A percentile compares a stretch with the other conserved stretches of the same genome.
Conservation (phyloP, 768 basidiomycete genomes). For the Lactarius sanguifluus region DNA sequence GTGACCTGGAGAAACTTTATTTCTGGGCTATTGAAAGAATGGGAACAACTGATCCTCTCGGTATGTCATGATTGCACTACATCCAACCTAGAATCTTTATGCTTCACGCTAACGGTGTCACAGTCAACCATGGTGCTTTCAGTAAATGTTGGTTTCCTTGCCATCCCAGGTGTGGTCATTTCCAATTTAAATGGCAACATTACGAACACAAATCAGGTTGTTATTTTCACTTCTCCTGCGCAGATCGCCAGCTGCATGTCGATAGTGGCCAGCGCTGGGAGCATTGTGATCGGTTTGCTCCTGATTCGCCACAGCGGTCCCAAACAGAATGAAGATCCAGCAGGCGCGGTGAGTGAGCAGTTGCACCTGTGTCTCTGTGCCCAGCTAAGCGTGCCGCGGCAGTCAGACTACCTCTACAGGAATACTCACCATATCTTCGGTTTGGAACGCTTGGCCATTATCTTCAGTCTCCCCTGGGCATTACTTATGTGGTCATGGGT, state of each 20-base stretch:
- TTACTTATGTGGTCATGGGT: slow-evolving; percentile 60
- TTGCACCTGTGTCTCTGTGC: background rate
- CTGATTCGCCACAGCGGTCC: slow-evolving; percentile 44
- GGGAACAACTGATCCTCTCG: background rate
- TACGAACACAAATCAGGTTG: background rate
- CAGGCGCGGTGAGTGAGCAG: background rate
- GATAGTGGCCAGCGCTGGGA: slow-evolving; percentile 47
- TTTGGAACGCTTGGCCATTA: slow-evolving; percentile 41
- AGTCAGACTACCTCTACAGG: slow-evolving; percentile 31
- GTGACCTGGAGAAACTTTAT: background rate
- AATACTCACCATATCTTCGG: background rate
- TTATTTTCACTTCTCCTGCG: background rate
- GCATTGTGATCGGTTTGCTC: slow-evolving; percentile 47
- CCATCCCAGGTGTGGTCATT: slow-evolving; percentile 34
- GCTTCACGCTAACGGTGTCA: background rate
- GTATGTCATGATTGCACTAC: background rate
- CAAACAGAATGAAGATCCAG: slow-evolving; percentile 37
- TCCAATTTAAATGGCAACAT: background rate
- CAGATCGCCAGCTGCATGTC: slow-evolving; percentile 50
- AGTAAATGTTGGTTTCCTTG: slow-evolving; percentile 38
- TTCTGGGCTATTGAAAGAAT: background rate
- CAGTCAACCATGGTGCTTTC: slow-evolving; percentile 38
- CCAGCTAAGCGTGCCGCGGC: background rate
- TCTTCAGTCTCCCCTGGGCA: slow-evolving; percentile 55
- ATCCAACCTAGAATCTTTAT: background rate